Percentiles rank a stretch among this genome's conserved stretches.
phyloP scores from a whole-genome alignment of 495 filamentous ascomycete genomes.

The Neurospora sp. region DNA sequence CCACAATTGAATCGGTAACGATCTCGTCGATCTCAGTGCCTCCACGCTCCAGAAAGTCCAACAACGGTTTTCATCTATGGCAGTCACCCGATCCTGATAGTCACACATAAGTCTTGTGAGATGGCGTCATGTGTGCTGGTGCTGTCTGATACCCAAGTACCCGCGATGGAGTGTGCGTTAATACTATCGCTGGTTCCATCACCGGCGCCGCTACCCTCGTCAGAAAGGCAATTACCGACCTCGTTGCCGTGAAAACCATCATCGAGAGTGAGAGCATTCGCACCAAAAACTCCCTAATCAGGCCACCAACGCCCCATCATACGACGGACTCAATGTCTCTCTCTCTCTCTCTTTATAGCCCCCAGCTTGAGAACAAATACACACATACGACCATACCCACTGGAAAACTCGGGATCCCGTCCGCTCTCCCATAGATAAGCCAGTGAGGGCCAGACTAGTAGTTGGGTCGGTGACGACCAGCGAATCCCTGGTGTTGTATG shows the following conservation, averaged over 20 bases:
- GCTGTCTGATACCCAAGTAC: too few relatives aligned
- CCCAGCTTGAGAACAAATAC: not conserved
- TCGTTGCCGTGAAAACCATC: not conserved
- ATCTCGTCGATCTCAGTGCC: not conserved
- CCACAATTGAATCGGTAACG: not conserved
- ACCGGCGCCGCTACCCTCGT: not conserved
- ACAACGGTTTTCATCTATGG: not conserved
- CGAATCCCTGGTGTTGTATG: constrained; percentile 20
- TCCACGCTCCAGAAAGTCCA: not conserved
- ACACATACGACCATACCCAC: constrained; percentile 37
- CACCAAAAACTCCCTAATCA: not conserved
- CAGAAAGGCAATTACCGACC: not conserved
- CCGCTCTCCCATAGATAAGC: constrained; percentile 40
- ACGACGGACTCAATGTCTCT: not conserved
- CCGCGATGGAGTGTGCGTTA: too few relatives aligned
- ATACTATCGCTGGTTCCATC: not conserved
- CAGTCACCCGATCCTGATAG: not conserved
- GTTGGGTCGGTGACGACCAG: constrained; percentile 39
- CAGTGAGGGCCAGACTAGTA: constrained; percentile 27
- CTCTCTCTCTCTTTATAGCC: not conserved
- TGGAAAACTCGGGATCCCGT: constrained; percentile 40
- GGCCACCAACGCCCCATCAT: not conserved
- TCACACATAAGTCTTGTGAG: not conserved
- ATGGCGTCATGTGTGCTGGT: not conserved
- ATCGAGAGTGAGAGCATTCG: not conserved